phyloP scores from a whole-genome alignment of 148 eudicot species.

The Heliamphora exappendiculata region DNA sequence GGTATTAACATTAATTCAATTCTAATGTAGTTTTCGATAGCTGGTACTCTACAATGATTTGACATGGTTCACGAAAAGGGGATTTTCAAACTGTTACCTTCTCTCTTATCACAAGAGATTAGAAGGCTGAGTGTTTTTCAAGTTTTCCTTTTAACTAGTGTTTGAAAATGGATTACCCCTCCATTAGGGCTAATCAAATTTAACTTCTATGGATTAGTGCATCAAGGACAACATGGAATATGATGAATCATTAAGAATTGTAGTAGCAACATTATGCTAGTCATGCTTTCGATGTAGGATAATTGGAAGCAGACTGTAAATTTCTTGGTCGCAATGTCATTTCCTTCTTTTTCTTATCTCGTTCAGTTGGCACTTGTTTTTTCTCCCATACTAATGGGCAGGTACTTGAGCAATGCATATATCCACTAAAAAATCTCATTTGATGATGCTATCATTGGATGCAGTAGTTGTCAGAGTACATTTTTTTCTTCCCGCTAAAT shows the following conservation, averaged over 20 bases:
- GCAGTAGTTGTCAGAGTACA: neutral
- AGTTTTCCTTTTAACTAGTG: neutral
- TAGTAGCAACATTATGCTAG: neutral
- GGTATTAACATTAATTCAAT: neutral
- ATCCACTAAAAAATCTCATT: neutral
- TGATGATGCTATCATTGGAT: neutral
- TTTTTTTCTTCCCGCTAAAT: neutral
- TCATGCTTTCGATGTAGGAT: neutral
- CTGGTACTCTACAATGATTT: too few relatives aligned
- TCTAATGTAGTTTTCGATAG: too few relatives aligned
- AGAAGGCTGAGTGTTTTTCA: neutral
- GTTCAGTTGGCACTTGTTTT: too few relatives aligned
- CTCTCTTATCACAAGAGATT: neutral
- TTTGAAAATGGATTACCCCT: neutral
- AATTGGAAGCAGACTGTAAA: neutral
- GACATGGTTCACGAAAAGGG: neutral
- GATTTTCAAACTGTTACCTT: neutral
- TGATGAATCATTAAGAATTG: neutral
- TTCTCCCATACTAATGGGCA: neutral
- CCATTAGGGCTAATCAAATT: neutral
- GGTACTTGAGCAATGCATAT: neutral
- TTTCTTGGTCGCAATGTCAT: neutral
- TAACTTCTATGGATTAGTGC: neutral
- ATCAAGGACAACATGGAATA: neutral
- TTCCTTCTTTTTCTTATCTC: neutral